Base-by-base conservation (phyloP, 2,329 filamentous ascomycete species). In the Tolypocladium paradoxum region DNA sequence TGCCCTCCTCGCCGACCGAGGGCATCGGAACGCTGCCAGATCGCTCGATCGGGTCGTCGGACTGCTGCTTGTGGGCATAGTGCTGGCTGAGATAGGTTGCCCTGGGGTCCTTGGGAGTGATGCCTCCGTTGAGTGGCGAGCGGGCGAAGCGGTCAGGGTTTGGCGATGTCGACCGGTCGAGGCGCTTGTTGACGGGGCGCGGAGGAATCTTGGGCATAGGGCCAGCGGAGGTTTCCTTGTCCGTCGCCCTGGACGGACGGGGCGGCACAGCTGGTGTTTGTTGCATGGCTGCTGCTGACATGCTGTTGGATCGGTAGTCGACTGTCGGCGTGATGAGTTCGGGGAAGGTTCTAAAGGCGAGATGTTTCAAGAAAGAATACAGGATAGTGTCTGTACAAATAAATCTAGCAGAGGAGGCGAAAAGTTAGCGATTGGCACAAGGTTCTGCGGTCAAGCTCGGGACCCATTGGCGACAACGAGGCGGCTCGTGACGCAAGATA, bases 1-100 rank as follows among this genome's bases (percentile, higher is more conserved):
- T 83, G 57, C 92, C 92, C 72, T 96, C 92, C 66, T 96, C 85
- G 54, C 92, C 92, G 53, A 96, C 78, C 1, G 87, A 87, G 18
- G 92, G 92, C 65, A 96, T 79, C 35, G 82, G 81, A 53, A 96
- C 88, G 65, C 88, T 95, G 49, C 83, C 81, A 36, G 87, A 82
- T 50, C 89, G 86, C 43, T 78, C 71, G 57, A 77, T 67, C 38
- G 71, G 69, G 45, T 78, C 73, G 50, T 65, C 67, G 58, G 68
- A 63, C 59, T 64, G 62, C 34, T 65, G 61, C n/a, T 60, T 58
- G 33, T 58, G 52, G 56, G 54, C 54, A 58, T 73, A 65, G 57
- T 64, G 70, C 57, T 61, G 70, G 63, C 66, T 65, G 49, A 67
- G 63, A 43, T 61, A 61, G 51, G 61, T 65, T 55, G 67, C 61